These are phyloP conservation scores for Penicillium rolfsii DNA, from an alignment of 2,329 filamentous ascomycete genomes.

Conservation along the genomic window DNA sequence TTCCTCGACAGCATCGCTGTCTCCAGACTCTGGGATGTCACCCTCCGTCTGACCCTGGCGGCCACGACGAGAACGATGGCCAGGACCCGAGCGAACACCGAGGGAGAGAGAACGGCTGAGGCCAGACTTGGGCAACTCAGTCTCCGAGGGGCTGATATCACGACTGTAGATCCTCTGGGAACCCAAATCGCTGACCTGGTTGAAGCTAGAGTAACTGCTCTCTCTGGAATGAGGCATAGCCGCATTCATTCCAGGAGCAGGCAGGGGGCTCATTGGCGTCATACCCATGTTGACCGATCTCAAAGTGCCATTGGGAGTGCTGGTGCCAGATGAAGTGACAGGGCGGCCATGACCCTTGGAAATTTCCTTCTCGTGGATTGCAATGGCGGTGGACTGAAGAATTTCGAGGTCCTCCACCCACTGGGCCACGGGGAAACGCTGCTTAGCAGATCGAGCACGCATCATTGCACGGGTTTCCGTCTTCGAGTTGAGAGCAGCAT, in stretches of 20 bases:
- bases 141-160: constrained; percentile 38
- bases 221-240: constrained; percentile 25
- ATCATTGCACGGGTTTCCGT: constrained; percentile 61
- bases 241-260: constrained; percentile 32
- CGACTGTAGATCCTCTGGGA: constrained; percentile 44
- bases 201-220: constrained; percentile 31
- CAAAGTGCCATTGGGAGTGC: constrained; percentile 41
- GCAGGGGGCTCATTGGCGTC: constrained; percentile 29
- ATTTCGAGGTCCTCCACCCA: constrained; percentile 68
- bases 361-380: constrained; percentile 54
- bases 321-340: constrained; percentile 49
- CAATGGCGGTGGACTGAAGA: constrained; percentile 63
- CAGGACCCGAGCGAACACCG: constrained; percentile 49
- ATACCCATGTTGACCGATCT: constrained; percentile 23
- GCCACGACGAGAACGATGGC: constrained; percentile 40
- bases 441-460: constrained; percentile 66
- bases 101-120: constrained; percentile 48
- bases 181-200: constrained; percentile 39
- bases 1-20: constrained; percentile 34
- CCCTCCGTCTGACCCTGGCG: constrained; percentile 24
- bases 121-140: constrained; percentile 38
- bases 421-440: constrained; percentile 68
- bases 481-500: constrained; percentile 62
- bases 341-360: constrained; percentile 38
- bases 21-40: constrained; percentile 26